A percentile compares a stretch with the other conserved stretches of the same genome.
These are phyloP conservation scores for Lolium multiflorum DNA, from an alignment of 176 grass and related monocot species.

Conservation along the genomic window DNA sequence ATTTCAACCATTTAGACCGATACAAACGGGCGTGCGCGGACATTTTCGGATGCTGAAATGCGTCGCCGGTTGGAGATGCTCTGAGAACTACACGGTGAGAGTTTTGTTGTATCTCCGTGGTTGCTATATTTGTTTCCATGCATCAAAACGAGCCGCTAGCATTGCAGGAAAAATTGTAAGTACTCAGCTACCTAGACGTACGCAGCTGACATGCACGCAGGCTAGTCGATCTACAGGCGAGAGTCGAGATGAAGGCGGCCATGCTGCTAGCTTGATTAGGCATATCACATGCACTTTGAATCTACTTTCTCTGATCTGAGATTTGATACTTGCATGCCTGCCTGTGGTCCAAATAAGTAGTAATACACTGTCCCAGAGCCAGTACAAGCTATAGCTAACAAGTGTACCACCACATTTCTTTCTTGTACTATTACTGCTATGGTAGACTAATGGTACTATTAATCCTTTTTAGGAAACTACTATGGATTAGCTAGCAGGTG, in stretches of 20 bases:
- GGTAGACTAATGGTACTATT: not conserved
- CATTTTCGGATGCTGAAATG: no score
- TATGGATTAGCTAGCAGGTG: no score
- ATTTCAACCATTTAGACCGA: no score
- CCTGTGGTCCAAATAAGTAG: constrained; percentile 36
- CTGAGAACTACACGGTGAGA: not conserved
- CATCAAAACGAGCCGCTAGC: not conserved
- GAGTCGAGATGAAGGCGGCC: not conserved
- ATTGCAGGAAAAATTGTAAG: not conserved
- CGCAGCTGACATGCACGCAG: constrained; percentile 13
- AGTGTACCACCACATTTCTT: not conserved
- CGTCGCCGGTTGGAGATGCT: no score
- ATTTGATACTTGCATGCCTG: constrained; percentile 38
- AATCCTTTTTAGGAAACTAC: no score
- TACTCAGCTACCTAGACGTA: not conserved
- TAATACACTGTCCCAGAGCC: not conserved
- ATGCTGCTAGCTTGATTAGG: constrained; percentile 32
- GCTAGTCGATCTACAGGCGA: not conserved
- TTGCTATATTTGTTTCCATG: constrained; percentile 25
- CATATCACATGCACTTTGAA: constrained; percentile 31
- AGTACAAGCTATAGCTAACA: not conserved
- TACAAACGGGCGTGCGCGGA: no score
- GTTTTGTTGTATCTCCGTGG: constrained; percentile 14
- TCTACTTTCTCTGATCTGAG: not conserved
- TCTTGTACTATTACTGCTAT: not conserved